Evolutionary conservation across 2,329 filamentous ascomycete species (phyloP).

Genomic region (Talaromyces sp.): DNA sequence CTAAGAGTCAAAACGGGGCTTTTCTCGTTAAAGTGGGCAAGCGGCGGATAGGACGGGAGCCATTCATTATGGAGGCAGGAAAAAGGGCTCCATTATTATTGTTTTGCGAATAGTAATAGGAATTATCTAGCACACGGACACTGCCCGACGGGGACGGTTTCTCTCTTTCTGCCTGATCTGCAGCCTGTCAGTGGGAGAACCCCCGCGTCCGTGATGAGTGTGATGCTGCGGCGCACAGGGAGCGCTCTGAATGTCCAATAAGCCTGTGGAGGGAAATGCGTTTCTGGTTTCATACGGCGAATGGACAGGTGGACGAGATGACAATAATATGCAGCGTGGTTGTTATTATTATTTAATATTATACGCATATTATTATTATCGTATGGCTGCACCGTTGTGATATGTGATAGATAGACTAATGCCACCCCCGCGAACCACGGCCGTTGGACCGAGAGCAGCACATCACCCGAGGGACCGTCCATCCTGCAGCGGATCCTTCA

Average conservation of each 20-base stretch:
- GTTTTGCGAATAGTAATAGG: background rate
- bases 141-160: background rate
- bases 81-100: background rate
- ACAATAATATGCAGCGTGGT: too few species aligned
- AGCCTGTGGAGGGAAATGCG: too few species aligned
- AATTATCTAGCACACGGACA: background rate
- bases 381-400: too few species aligned
- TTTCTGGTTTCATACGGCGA: too few species aligned
- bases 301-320: too few species aligned
- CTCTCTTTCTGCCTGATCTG: background rate
- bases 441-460: background rate
- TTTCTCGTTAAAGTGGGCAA: background rate
- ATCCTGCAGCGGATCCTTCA: background rate
- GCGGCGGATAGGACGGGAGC: background rate
- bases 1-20: background rate
- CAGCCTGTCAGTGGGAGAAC: background rate
- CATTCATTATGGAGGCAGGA: background rate
- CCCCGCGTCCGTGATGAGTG: background rate
- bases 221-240: background rate
- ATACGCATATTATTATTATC: too few species aligned
- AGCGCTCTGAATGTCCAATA: background rate
- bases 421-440: background rate
- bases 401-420: too few species aligned
- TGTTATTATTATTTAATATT: too few species aligned
- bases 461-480: background rate